Percentiles rank a stretch among this genome's conserved stretches.
Evolutionary conservation across 257 asterid genomes (phyloP).

Genomic region (Solanum infundibuliforme): DNA sequence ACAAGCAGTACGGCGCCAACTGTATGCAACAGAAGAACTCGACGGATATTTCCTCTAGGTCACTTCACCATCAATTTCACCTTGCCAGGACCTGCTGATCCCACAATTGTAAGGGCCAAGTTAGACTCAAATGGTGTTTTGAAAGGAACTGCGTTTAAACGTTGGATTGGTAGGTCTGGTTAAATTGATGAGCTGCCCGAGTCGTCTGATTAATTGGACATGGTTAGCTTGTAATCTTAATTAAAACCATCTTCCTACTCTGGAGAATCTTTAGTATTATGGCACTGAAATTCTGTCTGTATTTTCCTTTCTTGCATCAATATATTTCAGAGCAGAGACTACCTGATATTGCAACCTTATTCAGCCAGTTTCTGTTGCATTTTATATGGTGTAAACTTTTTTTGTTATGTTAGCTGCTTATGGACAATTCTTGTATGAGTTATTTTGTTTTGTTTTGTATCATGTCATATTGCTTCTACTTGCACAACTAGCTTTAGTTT

Average conservation of each 20-base stretch:
- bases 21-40: neutral
- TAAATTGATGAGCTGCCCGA: neutral
- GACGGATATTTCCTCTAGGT: neutral
- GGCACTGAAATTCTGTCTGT: neutral
- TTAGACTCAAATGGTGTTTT: neutral
- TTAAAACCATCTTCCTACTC: neutral
- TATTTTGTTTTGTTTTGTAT: neutral
- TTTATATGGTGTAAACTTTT: neutral
- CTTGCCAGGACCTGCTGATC: neutral
- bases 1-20: neutral
- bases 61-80: neutral
- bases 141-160: neutral
- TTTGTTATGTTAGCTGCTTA: neutral
- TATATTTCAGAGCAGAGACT: neutral
- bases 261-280: neutral
- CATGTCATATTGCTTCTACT: neutral
- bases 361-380: neutral
- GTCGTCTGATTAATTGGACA: neutral
- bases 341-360: neutral
- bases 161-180: neutral
- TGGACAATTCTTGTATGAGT: neutral
- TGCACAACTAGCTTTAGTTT: neutral
- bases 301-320: neutral
- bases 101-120: neutral
- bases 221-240: neutral